Evolutionary conservation across 176 grass and related monocot species (phyloP), one percentile per base, ranked within the genome.

Genomic region (Luzula sylvatica): DNA sequence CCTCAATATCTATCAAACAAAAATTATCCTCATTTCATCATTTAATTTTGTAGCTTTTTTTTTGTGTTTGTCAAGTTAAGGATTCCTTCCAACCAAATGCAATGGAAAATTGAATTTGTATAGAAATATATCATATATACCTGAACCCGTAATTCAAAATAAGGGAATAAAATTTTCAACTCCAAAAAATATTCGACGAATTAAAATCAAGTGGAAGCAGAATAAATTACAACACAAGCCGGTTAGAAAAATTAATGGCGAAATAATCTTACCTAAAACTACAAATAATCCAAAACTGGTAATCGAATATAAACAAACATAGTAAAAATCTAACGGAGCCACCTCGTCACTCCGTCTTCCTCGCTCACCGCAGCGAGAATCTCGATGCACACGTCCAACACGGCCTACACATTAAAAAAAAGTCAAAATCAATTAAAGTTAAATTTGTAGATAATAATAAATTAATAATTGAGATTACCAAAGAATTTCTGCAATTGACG

Each of bases 401-500:
- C 43, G 55, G 77, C 90, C 90, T 89, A 18, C 0, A 51, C n/a
- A 51, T 22, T 51, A 4, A 22, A 17, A 8, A 51, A 51, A 51
- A 19, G n/a, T n/a, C n/a, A n/a, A 22, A 11, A 59, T 5, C 18
- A 42, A 63, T 47, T 18, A 47, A 29, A 60, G 18, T 38, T 43
- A 57, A 70, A 43, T 23, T n/a, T n/a, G 26, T 35, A 6, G 66
- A 51, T 8, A 23, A 53, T 1, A 50, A n/a, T n/a, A 43, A 68
- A n/a, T 40, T 15, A 62, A 42, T 27, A 45, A 62, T 47, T 28
- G 14, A 18, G 56, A 55, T 20, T 75, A 98, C 92, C 75, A 46
- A 80, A 12, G 85, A 41, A 82, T 98, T 87, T 72, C 72, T 61
- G 85, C 85, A 90, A 48, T 87, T 90, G 55, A 90, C 71, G 35